A percentile compares a stretch with the other conserved stretches of the same genome.
Conservation (phyloP, 208 protist species). For the Trichomonas vaginalis region DNA sequence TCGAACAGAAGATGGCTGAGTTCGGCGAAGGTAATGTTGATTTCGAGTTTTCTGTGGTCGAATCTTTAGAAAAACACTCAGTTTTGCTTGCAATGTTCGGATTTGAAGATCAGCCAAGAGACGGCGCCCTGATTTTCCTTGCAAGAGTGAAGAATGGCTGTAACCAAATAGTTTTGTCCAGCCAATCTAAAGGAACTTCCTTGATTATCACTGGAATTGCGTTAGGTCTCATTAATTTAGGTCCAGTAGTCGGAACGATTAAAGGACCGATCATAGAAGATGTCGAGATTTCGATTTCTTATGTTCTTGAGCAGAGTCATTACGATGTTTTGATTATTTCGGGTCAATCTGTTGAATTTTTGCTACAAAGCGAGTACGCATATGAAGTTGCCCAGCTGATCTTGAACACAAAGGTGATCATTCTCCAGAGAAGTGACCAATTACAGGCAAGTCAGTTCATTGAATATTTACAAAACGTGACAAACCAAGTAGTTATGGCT, state of each 20-base stretch:
- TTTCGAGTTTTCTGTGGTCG: not conserved
- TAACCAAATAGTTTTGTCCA: not conserved
- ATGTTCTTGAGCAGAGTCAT: not conserved
- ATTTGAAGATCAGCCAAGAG: not conserved
- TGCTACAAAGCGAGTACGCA: not conserved
- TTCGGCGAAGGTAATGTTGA: not conserved
- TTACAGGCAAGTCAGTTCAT: not conserved
- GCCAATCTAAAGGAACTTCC: not conserved
- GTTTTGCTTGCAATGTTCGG: not conserved
- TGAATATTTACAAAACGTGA: not conserved
- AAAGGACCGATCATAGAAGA: not conserved
- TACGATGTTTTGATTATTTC: not conserved
- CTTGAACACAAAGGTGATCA: not conserved
- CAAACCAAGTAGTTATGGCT: not conserved
- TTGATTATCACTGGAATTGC: not conserved
- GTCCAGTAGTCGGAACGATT: not conserved
- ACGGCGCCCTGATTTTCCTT: not conserved
- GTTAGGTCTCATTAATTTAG: not conserved
- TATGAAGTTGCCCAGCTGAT: not conserved
- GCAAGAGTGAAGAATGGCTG: not conserved
- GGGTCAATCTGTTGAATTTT: not conserved
- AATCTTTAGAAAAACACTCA: not conserved
- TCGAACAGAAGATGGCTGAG: not conserved
- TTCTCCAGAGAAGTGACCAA: not conserved
- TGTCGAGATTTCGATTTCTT: not conserved